Percentiles rank a stretch among this genome's conserved stretches.
Conservation (phyloP, 2,329 filamentous ascomycete species). For the Arthroderma uncinatum region DNA sequence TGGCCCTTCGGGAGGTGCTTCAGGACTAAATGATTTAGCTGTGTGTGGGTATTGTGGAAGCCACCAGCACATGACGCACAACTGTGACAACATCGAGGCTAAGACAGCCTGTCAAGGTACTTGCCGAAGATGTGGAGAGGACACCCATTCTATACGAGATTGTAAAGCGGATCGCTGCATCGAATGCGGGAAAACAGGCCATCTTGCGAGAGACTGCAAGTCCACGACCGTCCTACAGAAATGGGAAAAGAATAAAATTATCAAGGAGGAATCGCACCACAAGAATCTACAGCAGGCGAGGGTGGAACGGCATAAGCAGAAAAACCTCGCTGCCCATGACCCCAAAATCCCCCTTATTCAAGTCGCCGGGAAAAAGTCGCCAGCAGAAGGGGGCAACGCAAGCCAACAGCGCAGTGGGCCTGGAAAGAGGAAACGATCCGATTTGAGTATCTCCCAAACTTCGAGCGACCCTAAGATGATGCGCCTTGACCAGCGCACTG, state of each 20-base stretch:
- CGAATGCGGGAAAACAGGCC: conserved; percentile 37
- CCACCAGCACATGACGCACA: conserved; percentile 33
- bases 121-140: conserved; percentile 34
- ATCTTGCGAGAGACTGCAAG: conserved; percentile 27
- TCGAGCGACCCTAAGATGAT: conserved; percentile 21
- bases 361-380: conserved; percentile 19
- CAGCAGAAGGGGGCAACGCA: conserved; percentile 11
- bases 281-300: conserved; percentile 25
- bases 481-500: conserved; percentile 14
- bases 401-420: background rate
- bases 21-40: conserved; percentile 33
- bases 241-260: conserved; percentile 27
- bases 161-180: conserved; percentile 35
- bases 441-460: conserved; percentile 18
- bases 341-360: conserved; percentile 34
- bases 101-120: conserved; percentile 28
- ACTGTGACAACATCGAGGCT: conserved; percentile 37
- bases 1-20: conserved; percentile 34
- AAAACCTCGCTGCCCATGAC: conserved; percentile 36
- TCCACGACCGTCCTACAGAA: conserved; percentile 26
- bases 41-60: conserved; percentile 39
- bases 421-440: conserved; percentile 27
- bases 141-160: conserved; percentile 28
- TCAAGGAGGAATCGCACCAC: conserved; percentile 29
- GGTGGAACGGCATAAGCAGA: conserved; percentile 30